These are phyloP conservation scores for Komagataella kurtzmanii DNA, from an alignment of 805 yeast species.

Conservation along the genomic window DNA sequence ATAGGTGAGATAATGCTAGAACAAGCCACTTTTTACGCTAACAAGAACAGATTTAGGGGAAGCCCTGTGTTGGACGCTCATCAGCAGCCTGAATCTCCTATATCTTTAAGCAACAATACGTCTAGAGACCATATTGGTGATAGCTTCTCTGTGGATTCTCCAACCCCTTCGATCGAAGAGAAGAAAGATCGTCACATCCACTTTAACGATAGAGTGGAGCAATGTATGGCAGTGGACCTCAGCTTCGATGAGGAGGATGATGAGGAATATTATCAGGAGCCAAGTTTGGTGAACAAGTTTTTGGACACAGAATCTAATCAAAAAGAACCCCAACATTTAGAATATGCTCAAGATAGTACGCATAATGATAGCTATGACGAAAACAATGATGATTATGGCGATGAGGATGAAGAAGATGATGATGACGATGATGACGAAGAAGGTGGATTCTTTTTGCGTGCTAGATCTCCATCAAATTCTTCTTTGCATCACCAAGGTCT, in stretches of 20 bases:
- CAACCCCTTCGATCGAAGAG: slow-evolving; percentile 1
- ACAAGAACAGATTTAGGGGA: slow-evolving; percentile 15
- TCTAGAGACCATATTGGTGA: not conserved
- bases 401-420: slow-evolving; percentile 15
- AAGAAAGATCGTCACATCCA: slow-evolving; percentile 62
- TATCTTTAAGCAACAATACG: not conserved
- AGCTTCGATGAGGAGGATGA: slow-evolving; percentile 13
- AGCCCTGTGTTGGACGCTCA: slow-evolving; percentile 18
- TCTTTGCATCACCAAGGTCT: slow-evolving; percentile 12
- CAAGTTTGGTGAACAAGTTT: not conserved
- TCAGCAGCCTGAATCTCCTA: not conserved
- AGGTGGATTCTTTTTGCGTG: slow-evolving; percentile 57
- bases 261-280: slow-evolving; percentile 4
- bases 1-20: slow-evolving; percentile 70
- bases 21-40: slow-evolving; percentile 24
- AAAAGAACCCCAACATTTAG: slow-evolving; percentile 1
- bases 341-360: slow-evolving; percentile 13
- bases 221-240: slow-evolving; percentile 66
- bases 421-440: slow-evolving; percentile 45
- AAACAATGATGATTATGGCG: slow-evolving; percentile 21
- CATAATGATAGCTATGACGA: slow-evolving; percentile 18
- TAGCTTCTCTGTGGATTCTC: not conserved
- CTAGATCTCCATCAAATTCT: slow-evolving; percentile 21
- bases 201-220: slow-evolving; percentile 89
- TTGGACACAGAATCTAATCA: not conserved